Evolutionary conservation across 768 basidiomycete genomes (phyloP).

Genomic region (Boletales sp.): DNA sequence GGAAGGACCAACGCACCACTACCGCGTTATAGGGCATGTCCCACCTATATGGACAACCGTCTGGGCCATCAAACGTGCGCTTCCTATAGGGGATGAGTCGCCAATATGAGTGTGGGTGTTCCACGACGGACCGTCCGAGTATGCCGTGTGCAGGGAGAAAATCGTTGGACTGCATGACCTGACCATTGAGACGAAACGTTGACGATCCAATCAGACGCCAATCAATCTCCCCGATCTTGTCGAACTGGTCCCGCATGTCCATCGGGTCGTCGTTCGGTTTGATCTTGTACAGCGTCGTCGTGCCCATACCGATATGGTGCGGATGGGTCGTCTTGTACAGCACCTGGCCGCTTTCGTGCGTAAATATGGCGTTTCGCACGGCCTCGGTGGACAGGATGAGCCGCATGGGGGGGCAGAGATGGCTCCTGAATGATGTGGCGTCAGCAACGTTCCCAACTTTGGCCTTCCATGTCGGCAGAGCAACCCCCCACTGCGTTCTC

Average conservation of each 20-base stretch:
- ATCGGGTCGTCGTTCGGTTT: conserved; percentile 15
- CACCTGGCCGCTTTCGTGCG: conserved; percentile 23
- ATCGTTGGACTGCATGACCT: conserved; percentile 20
- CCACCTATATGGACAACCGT: conserved; percentile 35
- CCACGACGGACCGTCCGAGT: conserved; percentile 17
- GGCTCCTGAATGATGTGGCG: no score
- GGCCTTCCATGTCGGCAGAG: conserved; percentile 10
- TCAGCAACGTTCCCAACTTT: background rate
- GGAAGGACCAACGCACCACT: conserved; percentile 12
- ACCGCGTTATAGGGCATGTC: conserved; percentile 12
- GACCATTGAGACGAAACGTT: conserved; percentile 27
- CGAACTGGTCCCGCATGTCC: conserved; percentile 30
- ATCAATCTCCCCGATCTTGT: conserved; percentile 32
- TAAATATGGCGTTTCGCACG: conserved; percentile 24
- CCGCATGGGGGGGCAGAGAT: conserved; percentile 9
- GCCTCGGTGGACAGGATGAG: conserved; percentile 20
- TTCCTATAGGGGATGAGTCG: conserved; percentile 8
- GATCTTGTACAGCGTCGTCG: conserved; percentile 26
- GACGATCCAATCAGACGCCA: conserved; percentile 31
- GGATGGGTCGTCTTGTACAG: conserved; percentile 29
- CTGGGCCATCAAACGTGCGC: conserved; percentile 32
- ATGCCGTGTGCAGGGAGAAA: conserved; percentile 26
- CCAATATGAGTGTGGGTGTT: background rate
- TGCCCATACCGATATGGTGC: conserved; percentile 3
- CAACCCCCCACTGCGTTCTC: conserved; percentile 39